A percentile compares a stretch with the other conserved stretches of the same genome.
Evolutionary conservation across 805 yeast species (phyloP).

Genomic region (Danielia reshetovae): DNA sequence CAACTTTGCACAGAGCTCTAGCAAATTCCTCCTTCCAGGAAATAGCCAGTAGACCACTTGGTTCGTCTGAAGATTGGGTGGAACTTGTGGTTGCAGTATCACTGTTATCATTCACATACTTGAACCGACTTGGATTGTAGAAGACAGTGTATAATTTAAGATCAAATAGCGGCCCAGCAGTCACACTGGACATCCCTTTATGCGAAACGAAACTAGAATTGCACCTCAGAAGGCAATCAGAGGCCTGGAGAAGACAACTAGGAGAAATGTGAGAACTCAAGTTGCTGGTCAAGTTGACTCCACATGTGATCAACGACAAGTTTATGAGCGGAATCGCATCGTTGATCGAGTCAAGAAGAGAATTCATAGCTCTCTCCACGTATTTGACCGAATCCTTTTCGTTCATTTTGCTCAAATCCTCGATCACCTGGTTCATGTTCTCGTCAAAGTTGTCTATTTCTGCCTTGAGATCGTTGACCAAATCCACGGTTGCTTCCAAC

Average conservation of each 20-base stretch:
- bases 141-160: constrained; percentile 60
- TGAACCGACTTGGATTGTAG: constrained; percentile 47
- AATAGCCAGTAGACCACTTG: constrained; percentile 35
- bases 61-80: background rate
- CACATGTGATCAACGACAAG: constrained; percentile 63
- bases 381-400: constrained; percentile 36
- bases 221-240: constrained; percentile 40
- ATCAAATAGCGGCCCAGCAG: constrained; percentile 59
- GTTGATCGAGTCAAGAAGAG: constrained; percentile 51
- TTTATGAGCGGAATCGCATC: constrained; percentile 66
- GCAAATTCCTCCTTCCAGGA: constrained; percentile 75
- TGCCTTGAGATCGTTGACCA: constrained; percentile 51
- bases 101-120: constrained; percentile 18
- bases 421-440: constrained; percentile 39
- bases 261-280: constrained; percentile 57
- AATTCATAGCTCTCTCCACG: constrained; percentile 49
- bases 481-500: constrained; percentile 48
- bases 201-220: constrained; percentile 22
- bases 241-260: constrained; percentile 61
- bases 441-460: constrained; percentile 58
- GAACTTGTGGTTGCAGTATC: constrained; percentile 1
- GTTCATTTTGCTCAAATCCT: constrained; percentile 23
- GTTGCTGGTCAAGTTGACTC: constrained; percentile 52
- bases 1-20: constrained; percentile 44
- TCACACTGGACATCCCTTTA: constrained; percentile 6